Conservation (phyloP, 2,329 filamentous ascomycete genomes). For the Fusarium hainanense region DNA sequence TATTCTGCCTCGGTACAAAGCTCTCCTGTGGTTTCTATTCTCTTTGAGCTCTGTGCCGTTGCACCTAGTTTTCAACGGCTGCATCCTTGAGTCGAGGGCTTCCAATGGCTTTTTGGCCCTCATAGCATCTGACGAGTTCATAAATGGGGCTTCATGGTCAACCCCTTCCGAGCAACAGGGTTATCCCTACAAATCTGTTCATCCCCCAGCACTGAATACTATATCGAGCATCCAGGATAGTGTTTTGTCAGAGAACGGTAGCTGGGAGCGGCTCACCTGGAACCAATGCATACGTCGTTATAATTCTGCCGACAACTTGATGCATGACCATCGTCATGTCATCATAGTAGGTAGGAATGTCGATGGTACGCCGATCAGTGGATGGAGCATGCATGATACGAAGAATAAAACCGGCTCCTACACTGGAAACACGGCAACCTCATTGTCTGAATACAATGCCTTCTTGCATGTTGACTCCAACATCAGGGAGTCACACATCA, state of each 20-base stretch:
- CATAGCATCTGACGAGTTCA: background rate
- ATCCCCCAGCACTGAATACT: no score
- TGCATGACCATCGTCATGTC: background rate
- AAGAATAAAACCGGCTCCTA: no score
- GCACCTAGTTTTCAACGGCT: conserved; percentile 23
- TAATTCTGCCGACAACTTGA: conserved; percentile 4
- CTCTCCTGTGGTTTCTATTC: conserved; percentile 6
- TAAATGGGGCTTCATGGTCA: background rate
- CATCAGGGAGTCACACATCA: no score
- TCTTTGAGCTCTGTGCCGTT: conserved; percentile 15
- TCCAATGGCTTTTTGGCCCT: conserved; percentile 18
- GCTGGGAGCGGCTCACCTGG: background rate
- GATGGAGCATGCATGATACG: background rate
- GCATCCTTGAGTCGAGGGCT: conserved; percentile 13
- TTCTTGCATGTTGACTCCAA: no score
- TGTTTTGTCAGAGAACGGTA: background rate
- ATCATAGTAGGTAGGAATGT: background rate
- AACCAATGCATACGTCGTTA: conserved; percentile 2
- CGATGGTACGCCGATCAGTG: background rate
- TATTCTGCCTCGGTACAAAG: background rate
- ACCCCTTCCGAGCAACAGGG: no score
- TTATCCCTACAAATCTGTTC: no score
- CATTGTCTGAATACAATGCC: no score
- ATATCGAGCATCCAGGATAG: background rate
- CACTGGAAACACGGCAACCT: no score